Evolutionary conservation across 108 stramenopile species (phyloP), one percentile per base, ranked within the genome.

Genomic region (Cafeteria roenbergensis): DNA sequence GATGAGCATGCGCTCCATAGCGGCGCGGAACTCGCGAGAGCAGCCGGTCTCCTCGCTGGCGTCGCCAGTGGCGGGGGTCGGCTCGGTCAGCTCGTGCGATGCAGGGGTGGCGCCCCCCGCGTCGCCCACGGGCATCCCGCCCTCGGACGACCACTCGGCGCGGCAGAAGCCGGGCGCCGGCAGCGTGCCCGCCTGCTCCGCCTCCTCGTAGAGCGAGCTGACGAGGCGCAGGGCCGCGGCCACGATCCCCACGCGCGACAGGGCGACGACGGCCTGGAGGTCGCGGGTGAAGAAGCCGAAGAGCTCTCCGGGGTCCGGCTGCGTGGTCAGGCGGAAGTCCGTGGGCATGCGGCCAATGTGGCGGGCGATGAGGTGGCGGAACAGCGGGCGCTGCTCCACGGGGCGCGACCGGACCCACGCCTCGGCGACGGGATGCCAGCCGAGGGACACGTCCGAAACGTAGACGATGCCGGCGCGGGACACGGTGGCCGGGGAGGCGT

Each of bases 401-500:
- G 85, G 74, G 51, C 84, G 80, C 73, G 81, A 85, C 12, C 72
- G 78, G 55, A 91, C 77, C 89, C 89, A 91, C 0, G 87, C 84
- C 65, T 87, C 81, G 50, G 85, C 71, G 14, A 89, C 84, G 36
- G 90, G 88, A 0, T 74, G 78, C 86, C 86, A 91, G 66, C 89
- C 90, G 50, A 91, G 75, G 66, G 88, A 87, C 0, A 84, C 88
- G 27, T 89, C 90, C 29, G 87, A 87, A 4, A 91, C 88, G 74
- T 88, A 90, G 60, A 91, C 89, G 65, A 91, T 90, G 28, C 90
- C 90, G 27, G 89, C 88, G 31, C 90, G 88, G 34, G 88, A 89
- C 31, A 91, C 90, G n/a, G 90, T 91, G 42, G 90, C 89, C 1
- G 90, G 90, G 33, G 87, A 88, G 51, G 90, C 90, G 75, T 90